Evolutionary conservation across 768 basidiomycete species (phyloP).

Genomic region (Mycena vitilis): DNA sequence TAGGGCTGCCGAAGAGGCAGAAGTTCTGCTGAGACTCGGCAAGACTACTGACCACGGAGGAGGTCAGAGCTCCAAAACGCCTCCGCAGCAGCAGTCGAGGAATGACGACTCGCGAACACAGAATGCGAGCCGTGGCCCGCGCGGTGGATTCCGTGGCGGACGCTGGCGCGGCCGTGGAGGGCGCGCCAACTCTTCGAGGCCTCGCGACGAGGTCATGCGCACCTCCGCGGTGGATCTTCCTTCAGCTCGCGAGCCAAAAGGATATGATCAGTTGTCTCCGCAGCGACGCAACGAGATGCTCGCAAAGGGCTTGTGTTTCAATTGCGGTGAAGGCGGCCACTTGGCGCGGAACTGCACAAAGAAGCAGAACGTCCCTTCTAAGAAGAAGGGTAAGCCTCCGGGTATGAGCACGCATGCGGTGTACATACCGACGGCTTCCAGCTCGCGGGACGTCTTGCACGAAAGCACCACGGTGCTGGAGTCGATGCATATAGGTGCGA

Average conservation of each 20-base stretch:
- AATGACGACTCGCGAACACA: too few species aligned
- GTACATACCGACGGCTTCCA: too few species aligned
- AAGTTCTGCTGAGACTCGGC: background rate
- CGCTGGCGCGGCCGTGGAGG: conserved; percentile 10
- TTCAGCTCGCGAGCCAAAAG: too few species aligned
- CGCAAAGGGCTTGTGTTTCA: conserved; percentile 11
- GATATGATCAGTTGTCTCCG: background rate
- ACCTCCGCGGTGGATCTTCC: background rate
- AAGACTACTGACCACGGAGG: too few species aligned
- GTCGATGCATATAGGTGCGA: too few species aligned
- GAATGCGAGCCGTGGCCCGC: background rate
- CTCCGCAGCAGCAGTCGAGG: too few species aligned
- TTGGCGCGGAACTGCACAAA: conserved; percentile 1
- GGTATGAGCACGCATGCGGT: background rate
- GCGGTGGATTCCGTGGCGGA: conserved; percentile 8
- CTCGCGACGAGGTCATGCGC: conserved; percentile 4
- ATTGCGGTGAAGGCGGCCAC: background rate
- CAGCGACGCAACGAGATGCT: conserved; percentile 5
- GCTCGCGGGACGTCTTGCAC: too few species aligned
- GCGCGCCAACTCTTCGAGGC: background rate
- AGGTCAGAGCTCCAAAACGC: too few species aligned
- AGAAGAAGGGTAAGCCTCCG: conserved; percentile 3
- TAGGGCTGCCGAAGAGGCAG: background rate
- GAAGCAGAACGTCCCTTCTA: background rate
- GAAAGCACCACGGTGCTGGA: too few species aligned